Base-by-base conservation (phyloP, 495 filamentous ascomycete genomes). In the Neurospora africana region DNA sequence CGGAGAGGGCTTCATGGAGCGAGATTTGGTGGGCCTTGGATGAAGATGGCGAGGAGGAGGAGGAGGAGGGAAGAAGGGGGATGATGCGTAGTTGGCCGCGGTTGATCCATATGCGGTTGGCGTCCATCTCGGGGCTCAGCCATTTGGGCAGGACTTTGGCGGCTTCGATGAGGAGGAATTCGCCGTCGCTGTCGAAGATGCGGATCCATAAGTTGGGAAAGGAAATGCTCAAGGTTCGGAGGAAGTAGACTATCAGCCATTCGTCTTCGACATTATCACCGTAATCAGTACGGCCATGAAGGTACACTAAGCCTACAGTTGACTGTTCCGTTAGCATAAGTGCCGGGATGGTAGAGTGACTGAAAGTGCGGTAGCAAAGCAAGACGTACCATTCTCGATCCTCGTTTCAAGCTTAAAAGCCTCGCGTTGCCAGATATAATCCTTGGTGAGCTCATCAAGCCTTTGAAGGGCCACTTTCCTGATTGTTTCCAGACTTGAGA, bases 401-500 rank as follows among this genome's bases (percentile, higher is more conserved):
- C 82, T 83, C 8, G 84, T 75, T 33, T 83, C 81, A 6, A 97
- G 78, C 6, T 81, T 81, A 73, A 98, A 94, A 5, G 81, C 79
- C 27, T 97, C 92, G 5, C 94, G 89, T 81, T 99, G 95, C 95
- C 95, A 99, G 72, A 98, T 97, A 77, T 97, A 98, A 68, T 91
- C 92, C 74, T 89, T 90, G 44, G 94, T 81, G 30, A 92, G 79
- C 27, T 84, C 81, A 44, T 89, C 88, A 10, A 82, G 84, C 70
- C 95, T 80, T 69, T 89, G 84, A 4, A 85, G 82, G 5, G 91
- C 90, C 11, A 86, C 86, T 77, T 85, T 89, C 74, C 93, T 89
- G 5, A 97, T 84, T n/a, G 86, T 82, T 69, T 91, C 89, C 70
- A 99, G 85, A 37, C 85, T 86, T 13, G 86, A 75, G 17, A 85